These are phyloP conservation scores for Erythrophleum fordii DNA, from an alignment of 306 rosid genomes.

Conservation along the genomic window DNA sequence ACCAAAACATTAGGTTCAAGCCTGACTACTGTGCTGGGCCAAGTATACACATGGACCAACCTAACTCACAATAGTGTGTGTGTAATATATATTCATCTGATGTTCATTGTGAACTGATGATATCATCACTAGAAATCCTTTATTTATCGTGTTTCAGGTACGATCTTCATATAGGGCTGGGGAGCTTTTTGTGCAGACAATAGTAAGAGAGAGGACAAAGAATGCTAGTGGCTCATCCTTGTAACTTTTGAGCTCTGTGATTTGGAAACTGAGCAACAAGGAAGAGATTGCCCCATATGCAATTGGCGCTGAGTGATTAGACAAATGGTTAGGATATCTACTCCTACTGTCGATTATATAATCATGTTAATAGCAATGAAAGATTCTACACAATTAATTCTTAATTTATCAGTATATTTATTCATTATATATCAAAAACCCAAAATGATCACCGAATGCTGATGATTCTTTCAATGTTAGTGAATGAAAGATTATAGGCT, in stretches of 20 bases:
- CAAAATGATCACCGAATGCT: neutral
- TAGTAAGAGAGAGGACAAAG: constrained; percentile 67
- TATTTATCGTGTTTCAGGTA: constrained; percentile 56
- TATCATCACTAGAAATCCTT: neutral
- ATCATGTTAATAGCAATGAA: neutral
- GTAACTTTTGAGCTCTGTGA: constrained; percentile 26
- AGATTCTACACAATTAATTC: neutral
- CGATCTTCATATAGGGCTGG: constrained; percentile 97
- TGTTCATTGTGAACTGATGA: neutral
- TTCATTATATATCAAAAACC: neutral
- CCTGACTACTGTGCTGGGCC: neutral
- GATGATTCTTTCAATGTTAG: neutral
- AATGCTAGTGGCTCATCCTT: constrained; percentile 31
- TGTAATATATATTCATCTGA: neutral
- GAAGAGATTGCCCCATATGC: constrained; percentile 27
- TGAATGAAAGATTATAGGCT: neutral
- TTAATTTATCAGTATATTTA: neutral
- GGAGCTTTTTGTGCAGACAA: constrained; percentile 89
- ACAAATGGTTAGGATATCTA: constrained; percentile 28
- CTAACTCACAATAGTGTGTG: neutral
- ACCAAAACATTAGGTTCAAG: neutral
- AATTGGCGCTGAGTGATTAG: constrained; percentile 10
- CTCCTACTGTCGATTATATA: neutral
- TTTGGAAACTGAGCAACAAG: constrained; percentile 19
- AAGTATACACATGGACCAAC: neutral